Evolutionary conservation across 106 monocot genomes (phyloP).

Genomic region (Iris macrosiphon): DNA sequence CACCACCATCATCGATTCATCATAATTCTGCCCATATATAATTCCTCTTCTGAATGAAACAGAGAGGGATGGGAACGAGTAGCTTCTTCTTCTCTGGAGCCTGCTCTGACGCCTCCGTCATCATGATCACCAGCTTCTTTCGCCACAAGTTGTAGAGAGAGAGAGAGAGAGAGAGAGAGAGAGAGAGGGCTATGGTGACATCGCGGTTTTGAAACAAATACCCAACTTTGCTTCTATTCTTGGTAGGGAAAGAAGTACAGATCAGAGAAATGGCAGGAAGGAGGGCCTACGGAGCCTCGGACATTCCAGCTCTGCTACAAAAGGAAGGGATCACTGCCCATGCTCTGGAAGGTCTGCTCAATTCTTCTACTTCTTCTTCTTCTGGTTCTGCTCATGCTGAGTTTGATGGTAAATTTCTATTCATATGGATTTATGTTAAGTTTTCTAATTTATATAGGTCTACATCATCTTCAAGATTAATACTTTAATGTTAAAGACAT

Average conservation of each 20-base stretch:
- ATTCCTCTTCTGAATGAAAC: slow-evolving; percentile 1
- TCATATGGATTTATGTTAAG: background rate
- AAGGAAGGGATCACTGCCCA: slow-evolving; percentile 33
- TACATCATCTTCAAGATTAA: background rate
- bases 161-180: background rate
- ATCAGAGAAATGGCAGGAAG: slow-evolving; percentile 28
- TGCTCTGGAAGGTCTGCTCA: slow-evolving; percentile 26
- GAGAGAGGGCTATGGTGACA: background rate
- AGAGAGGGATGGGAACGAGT: slow-evolving; percentile 27
- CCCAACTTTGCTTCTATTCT: background rate
- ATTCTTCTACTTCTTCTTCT: slow-evolving; percentile 7
- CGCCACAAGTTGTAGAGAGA: slow-evolving; percentile 38
- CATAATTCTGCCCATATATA: background rate
- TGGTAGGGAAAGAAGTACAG: background rate
- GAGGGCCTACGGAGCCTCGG: slow-evolving; percentile 27
- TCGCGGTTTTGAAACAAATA: background rate
- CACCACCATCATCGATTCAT: background rate
- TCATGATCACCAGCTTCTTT: slow-evolving; percentile 73
- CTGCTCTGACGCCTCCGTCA: slow-evolving; percentile 29
- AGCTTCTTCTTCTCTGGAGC: slow-evolving; percentile 13
- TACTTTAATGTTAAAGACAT: background rate
- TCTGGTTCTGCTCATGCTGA: background rate
- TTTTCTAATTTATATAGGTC: background rate
- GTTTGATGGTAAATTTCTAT: background rate
- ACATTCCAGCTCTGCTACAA: slow-evolving; percentile 27